These are phyloP conservation scores for Ophiostoma piceae DNA, from an alignment of 2,329 filamentous ascomycete genomes.

Conservation along the genomic window DNA sequence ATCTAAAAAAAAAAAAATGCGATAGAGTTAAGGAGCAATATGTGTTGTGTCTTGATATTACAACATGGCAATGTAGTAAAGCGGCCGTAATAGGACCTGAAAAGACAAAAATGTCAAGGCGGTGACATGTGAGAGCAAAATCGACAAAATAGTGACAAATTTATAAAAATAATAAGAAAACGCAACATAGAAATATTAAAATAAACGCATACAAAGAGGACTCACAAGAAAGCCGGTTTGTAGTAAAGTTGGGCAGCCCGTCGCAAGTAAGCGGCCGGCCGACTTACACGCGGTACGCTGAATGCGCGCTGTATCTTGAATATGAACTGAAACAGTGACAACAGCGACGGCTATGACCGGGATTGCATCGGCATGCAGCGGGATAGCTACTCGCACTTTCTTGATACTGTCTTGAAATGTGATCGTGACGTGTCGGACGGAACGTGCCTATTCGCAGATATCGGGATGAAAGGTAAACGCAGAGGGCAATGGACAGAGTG, in stretches of 20 bases:
- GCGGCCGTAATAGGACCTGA: neutral
- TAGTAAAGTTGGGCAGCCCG: neutral
- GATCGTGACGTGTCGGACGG: neutral
- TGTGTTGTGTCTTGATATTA: neutral
- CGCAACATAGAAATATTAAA: neutral
- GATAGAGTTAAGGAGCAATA: neutral
- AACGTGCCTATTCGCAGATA: neutral
- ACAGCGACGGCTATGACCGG: neutral
- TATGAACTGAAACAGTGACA: neutral
- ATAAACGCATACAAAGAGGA: neutral
- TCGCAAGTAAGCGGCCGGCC: neutral
- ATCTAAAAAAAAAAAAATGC: neutral
- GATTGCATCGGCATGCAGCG: constrained; percentile 5
- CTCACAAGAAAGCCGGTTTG: neutral
- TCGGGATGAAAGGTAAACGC: neutral
- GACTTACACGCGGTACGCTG: neutral
- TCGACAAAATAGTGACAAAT: neutral
- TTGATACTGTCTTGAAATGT: no score
- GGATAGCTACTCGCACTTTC: neutral
- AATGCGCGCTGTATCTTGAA: neutral
- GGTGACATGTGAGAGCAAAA: neutral
- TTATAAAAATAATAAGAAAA: neutral
- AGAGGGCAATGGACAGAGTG: neutral
- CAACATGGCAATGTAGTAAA: neutral
- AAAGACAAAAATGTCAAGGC: neutral